Conservation (phyloP, 768 basidiomycete genomes). For the Tylopilus felleus region DNA sequence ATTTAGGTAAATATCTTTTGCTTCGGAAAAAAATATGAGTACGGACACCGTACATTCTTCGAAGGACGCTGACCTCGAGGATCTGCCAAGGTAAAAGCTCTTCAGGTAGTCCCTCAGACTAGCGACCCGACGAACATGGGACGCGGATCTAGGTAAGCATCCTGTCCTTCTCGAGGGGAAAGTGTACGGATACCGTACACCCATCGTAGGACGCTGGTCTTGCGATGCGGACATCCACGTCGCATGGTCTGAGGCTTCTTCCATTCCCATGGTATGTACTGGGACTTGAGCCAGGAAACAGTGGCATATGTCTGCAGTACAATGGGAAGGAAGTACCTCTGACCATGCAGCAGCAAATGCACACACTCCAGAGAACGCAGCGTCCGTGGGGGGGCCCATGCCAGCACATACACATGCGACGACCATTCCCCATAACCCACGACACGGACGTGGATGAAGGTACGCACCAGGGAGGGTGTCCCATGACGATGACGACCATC, state of each 20-base stretch:
- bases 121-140: neutral
- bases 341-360: constrained; percentile 34
- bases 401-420: neutral
- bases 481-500: neutral
- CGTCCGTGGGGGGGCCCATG: constrained; percentile 4
- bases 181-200: neutral
- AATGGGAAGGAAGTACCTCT: constrained; percentile 36
- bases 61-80: neutral
- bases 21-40: neutral
- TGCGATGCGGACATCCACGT: constrained; percentile 23
- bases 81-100: neutral
- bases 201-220: constrained; percentile 18
- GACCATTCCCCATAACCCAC: constrained; percentile 16
- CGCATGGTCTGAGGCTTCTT: constrained; percentile 45
- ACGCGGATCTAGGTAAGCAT: constrained; percentile 5
- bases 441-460: constrained; percentile 3
- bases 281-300: constrained; percentile 27
- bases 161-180: neutral
- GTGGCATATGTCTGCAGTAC: constrained; percentile 32
- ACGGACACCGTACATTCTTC: neutral
- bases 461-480: constrained; percentile 16
- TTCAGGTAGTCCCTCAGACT: constrained; percentile 9
- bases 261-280: constrained; percentile 59
- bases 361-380: constrained; percentile 21
- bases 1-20: constrained; percentile 7